Conservation (phyloP, 73 alveolate species). For the Paramecium pentaurelia region DNA sequence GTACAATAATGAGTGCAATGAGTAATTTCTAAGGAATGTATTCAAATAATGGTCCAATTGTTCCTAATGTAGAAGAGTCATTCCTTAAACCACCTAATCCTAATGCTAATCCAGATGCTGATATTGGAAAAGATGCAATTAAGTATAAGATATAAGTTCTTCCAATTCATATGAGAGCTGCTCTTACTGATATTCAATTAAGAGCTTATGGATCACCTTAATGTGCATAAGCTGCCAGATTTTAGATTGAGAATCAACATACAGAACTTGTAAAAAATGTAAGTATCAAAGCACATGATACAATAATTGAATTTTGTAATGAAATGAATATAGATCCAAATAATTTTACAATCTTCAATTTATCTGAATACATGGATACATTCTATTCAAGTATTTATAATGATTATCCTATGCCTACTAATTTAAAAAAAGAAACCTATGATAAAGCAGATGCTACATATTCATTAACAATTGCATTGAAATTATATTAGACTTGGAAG, state of each 20-base stretch:
- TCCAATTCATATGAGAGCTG: conserved; percentile 42
- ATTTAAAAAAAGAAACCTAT: neutral
- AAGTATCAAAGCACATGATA: neutral
- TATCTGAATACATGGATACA: neutral
- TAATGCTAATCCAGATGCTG: neutral
- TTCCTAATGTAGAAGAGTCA: neutral
- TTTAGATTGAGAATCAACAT: neutral
- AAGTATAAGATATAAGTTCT: neutral
- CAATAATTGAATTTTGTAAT: neutral
- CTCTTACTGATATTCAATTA: neutral
- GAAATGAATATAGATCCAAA: neutral
- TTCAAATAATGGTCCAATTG: neutral
- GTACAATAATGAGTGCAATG: conserved; percentile 52
- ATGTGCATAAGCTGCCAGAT: neutral
- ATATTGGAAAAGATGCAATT: neutral
- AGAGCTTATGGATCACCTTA: neutral
- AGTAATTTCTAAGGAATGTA: conserved; percentile 40
- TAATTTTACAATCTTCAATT: neutral
- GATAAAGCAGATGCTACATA: neutral
- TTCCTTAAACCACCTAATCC: neutral
- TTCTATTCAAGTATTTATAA: neutral
- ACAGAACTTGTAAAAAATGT: neutral
- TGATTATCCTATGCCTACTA: neutral
- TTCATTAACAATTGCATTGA: neutral
- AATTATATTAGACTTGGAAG: neutral